These are phyloP conservation scores for Myxozyma monticola DNA, from an alignment of 805 yeast genomes.

Conservation along the genomic window DNA sequence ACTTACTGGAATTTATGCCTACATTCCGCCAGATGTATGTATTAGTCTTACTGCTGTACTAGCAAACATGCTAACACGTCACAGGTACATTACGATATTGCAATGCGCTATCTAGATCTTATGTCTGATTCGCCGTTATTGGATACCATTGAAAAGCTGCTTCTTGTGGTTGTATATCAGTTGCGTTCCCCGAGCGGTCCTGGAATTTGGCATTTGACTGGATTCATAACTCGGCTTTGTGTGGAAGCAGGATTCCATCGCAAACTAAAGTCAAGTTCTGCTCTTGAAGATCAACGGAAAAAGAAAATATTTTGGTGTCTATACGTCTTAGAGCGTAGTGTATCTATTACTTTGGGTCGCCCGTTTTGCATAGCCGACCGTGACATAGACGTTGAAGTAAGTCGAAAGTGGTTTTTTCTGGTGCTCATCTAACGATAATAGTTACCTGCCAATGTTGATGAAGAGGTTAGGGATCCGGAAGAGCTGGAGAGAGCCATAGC, in stretches of 20 bases:
- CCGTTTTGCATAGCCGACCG: slow-evolving; percentile 30
- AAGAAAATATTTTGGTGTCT: slow-evolving; percentile 26
- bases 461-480: slow-evolving; percentile 19
- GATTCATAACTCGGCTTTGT: slow-evolving; percentile 26
- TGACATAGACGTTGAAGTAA: slow-evolving; percentile 28
- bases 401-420: background rate
- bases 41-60: background rate
- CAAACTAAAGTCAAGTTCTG: slow-evolving; percentile 9
- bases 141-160: slow-evolving; percentile 24
- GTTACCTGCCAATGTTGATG: slow-evolving; percentile 30
- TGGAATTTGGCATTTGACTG: slow-evolving; percentile 30
- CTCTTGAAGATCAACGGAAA: slow-evolving; percentile 24
- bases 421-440: background rate
- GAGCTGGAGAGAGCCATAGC: slow-evolving; percentile 22
- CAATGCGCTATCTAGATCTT: slow-evolving; percentile 25
- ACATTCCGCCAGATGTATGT: slow-evolving; percentile 24
- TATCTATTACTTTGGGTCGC: slow-evolving; percentile 25
- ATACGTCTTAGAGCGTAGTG: slow-evolving; percentile 26
- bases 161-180: slow-evolving; percentile 24
- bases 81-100: slow-evolving; percentile 20
- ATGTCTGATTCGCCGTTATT: slow-evolving; percentile 22
- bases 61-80: background rate
- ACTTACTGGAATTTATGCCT: slow-evolving; percentile 19
- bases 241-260: slow-evolving; percentile 29
- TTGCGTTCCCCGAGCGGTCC: slow-evolving; percentile 28